Conservation (phyloP, 169 alveolate genomes). For the Neospora caninum region DNA sequence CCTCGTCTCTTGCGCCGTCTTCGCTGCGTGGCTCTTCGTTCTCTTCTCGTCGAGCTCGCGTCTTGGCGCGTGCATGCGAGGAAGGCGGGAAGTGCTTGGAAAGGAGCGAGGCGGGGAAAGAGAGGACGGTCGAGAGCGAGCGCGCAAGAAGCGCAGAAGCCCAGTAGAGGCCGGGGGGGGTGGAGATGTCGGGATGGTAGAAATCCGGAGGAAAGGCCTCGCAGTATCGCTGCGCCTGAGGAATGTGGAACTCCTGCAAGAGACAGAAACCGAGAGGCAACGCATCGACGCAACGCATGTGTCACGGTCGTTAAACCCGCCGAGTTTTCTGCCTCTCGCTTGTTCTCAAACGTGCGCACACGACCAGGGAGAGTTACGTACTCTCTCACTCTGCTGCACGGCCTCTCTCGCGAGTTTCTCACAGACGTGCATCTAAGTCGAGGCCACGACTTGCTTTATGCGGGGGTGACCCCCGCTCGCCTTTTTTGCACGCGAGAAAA, state of each 20-base stretch:
- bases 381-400: no score
- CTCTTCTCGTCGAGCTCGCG: neutral
- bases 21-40: neutral
- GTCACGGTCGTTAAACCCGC: no score
- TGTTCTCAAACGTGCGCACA: no score
- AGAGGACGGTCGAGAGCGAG: neutral
- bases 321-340: no score
- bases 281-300: no score
- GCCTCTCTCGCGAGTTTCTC: no score
- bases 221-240: conserved; percentile 22
- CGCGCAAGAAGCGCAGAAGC: neutral
- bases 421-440: no score
- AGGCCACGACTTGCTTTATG: no score
- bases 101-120: neutral
- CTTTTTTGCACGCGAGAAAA: no score
- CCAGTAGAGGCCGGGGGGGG: conserved; percentile 25
- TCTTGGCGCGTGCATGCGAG: neutral
- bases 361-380: no score
- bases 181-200: conserved; percentile 4
- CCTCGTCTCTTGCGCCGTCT: conserved; percentile 6
- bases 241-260: conserved; percentile 9
- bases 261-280: neutral
- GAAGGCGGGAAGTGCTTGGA: neutral
- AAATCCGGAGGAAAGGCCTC: neutral
- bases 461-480: no score